Conservation (phyloP, 208 protist genomes). For the Trypanosoma vivax region DNA sequence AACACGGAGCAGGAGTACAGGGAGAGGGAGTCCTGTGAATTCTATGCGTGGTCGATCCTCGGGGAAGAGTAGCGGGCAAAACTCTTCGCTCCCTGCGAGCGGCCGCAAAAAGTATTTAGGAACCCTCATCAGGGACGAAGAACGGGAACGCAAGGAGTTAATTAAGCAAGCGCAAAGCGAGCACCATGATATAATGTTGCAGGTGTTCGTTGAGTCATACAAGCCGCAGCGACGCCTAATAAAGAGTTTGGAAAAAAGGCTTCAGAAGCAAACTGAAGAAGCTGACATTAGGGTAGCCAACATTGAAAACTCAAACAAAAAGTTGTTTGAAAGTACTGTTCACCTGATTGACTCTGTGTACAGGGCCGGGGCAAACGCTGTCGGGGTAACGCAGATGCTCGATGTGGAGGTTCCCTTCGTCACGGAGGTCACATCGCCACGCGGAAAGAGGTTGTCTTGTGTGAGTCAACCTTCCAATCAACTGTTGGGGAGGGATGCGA, state of each 20-base stretch:
- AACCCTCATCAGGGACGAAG: slow-evolving; percentile 5
- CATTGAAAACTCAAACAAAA: slow-evolving; percentile 20
- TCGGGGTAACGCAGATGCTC: slow-evolving; percentile 24
- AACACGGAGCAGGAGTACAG: too few species aligned
- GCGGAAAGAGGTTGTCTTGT: slow-evolving; percentile 5
- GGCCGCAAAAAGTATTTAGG: not conserved
- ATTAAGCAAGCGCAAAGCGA: slow-evolving; percentile 17
- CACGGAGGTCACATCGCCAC: not conserved
- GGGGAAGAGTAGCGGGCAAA: not conserved
- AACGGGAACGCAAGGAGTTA: slow-evolving; percentile 14
- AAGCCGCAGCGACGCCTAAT: slow-evolving; percentile 33
- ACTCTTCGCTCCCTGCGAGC: not conserved
- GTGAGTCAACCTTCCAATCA: not conserved
- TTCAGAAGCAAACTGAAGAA: slow-evolving; percentile 11
- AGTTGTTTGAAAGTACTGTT: slow-evolving; percentile 21
- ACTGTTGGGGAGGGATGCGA: not conserved
- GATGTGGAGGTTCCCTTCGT: slow-evolving; percentile 17
- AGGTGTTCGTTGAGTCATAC: slow-evolving; percentile 26
- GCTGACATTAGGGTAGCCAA: slow-evolving; percentile 22
- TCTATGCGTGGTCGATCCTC: too few species aligned
- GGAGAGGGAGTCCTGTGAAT: too few species aligned
- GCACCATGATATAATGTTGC: slow-evolving; percentile 18
- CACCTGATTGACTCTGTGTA: slow-evolving; percentile 24
- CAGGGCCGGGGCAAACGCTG: slow-evolving; percentile 15
- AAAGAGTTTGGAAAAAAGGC: slow-evolving; percentile 17